Percentiles rank a stretch among this genome's conserved stretches.
phyloP scores from a whole-genome alignment of 352 stramenopile species.

The Pythium phragmiticola region DNA sequence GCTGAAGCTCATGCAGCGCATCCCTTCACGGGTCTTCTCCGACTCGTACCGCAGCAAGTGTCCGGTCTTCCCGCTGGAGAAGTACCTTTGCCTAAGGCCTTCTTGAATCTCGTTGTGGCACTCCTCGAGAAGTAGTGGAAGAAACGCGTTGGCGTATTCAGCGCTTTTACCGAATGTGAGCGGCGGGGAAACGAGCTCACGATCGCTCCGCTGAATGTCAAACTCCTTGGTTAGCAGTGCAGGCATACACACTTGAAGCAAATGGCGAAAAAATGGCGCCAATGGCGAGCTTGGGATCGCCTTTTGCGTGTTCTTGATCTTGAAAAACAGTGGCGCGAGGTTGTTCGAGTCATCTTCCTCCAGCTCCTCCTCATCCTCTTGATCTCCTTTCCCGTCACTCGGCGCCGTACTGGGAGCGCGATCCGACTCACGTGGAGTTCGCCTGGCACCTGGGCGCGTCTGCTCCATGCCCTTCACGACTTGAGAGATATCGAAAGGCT shows the following conservation, averaged over 20 bases:
- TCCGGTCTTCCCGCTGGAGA: slow-evolving; percentile 30
- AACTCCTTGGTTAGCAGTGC: slow-evolving; percentile 69
- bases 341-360: slow-evolving; percentile 45
- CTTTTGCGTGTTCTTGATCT: slow-evolving; percentile 83
- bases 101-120: slow-evolving; percentile 81
- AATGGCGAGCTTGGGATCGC: slow-evolving; percentile 66
- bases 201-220: slow-evolving; percentile 50
- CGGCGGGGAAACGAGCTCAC: slow-evolving; percentile 43
- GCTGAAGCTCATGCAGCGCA: slow-evolving; percentile 77
- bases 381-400: slow-evolving; percentile 7
- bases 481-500: slow-evolving; percentile 63
- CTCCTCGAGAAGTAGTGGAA: slow-evolving; percentile 81
- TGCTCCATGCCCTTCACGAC: slow-evolving; percentile 55
- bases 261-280: slow-evolving; percentile 79
- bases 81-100: slow-evolving; percentile 48
- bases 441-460: slow-evolving; percentile 16
- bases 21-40: slow-evolving; percentile 77
- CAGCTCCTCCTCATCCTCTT: slow-evolving; percentile 40
- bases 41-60: slow-evolving; percentile 78
- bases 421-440: neutral
- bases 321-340: slow-evolving; percentile 69
- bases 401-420: neutral
- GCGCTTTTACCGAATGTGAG: slow-evolving; percentile 68
- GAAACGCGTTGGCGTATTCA: slow-evolving; percentile 78
- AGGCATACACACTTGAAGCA: slow-evolving; percentile 78